phyloP scores from a whole-genome alignment of 768 basidiomycete genomes.

The Auricularia sp. region DNA sequence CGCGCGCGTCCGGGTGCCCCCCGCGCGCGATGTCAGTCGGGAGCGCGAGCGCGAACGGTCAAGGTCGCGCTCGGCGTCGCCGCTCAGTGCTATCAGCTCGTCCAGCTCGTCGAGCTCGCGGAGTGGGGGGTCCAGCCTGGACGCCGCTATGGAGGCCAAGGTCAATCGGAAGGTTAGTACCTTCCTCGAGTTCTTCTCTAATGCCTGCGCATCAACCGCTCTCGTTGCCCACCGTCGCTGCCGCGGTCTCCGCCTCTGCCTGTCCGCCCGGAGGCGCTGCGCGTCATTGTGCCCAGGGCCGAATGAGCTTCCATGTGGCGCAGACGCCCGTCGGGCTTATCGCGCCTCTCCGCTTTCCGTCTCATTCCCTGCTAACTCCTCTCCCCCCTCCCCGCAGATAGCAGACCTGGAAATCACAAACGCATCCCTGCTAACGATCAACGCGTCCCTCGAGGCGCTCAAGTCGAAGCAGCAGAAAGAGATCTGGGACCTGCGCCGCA shows the following conservation, averaged over 20 bases:
- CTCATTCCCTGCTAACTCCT: neutral
- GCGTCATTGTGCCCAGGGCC: neutral
- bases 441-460: constrained; percentile 67
- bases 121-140: constrained; percentile 32
- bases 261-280: neutral
- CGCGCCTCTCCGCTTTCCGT: neutral
- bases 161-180: constrained; percentile 70
- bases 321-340: neutral
- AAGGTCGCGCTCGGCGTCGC: neutral
- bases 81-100: neutral
- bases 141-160: constrained; percentile 45
- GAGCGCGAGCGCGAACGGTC: constrained; percentile 3
- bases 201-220: neutral
- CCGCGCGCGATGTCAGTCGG: constrained; percentile 6
- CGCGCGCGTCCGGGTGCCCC: neutral
- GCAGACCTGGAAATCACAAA: constrained; percentile 89
- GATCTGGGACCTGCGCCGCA: constrained; percentile 74
- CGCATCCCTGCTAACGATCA: constrained; percentile 75
- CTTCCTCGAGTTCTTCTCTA: neutral
- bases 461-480: constrained; percentile 77
- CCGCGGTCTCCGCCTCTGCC: too few species aligned
- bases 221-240: constrained; percentile 1
- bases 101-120: constrained; percentile 8
- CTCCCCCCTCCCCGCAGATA: constrained; percentile 41
- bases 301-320: neutral